Evolutionary conservation across 345 rosid genomes (phyloP).

Genomic region (Gossypium rotundifolium): DNA sequence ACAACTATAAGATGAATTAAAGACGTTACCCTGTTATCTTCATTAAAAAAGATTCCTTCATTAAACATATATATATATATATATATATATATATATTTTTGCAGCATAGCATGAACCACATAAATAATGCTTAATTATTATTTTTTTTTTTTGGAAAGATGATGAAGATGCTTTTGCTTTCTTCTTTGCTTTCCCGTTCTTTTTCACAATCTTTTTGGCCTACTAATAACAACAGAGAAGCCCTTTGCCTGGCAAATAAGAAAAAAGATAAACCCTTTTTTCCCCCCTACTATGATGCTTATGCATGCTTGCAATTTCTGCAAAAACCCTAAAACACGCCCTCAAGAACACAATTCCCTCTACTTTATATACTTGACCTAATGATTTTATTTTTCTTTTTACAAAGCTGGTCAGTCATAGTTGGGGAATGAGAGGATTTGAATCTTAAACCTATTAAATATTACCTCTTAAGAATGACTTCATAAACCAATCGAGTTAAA

Average conservation of each 20-base stretch:
- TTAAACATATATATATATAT: too few relatives aligned
- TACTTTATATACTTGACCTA: not conserved
- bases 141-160: not conserved
- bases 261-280: not conserved
- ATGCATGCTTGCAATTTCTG: not conserved
- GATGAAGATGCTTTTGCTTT: conserved; percentile 2
- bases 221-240: not conserved
- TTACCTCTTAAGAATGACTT: too few relatives aligned
- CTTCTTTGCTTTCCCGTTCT: conserved; percentile 7
- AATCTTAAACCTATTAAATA: not conserved
- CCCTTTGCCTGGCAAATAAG: not conserved
- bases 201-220: not conserved
- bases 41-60: too few relatives aligned
- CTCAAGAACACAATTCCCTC: not conserved
- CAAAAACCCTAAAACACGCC: not conserved
- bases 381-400: too few relatives aligned
- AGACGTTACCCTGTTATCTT: not conserved
- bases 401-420: not conserved
- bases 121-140: not conserved
- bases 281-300: not conserved
- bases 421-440: not conserved
- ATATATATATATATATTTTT: not conserved
- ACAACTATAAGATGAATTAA: not conserved
- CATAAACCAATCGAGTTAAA: not conserved
- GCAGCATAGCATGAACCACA: not conserved